Evolutionary conservation across 2,329 filamentous ascomycete species (phyloP), one percentile per base, ranked within the genome.

Genomic region (Plectosphaerella plurivora): DNA sequence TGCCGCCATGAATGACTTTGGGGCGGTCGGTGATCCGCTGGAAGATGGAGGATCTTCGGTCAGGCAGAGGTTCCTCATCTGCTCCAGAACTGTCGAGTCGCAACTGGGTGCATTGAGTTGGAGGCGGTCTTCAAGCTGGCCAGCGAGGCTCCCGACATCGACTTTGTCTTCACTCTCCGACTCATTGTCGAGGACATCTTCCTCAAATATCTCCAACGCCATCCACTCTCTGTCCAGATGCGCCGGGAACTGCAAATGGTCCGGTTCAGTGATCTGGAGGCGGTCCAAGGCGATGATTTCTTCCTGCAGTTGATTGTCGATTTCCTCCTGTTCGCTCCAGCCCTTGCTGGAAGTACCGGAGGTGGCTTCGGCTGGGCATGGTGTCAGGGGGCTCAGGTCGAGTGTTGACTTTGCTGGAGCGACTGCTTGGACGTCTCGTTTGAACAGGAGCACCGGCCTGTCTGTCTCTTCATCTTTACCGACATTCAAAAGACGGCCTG

Each of bases 191-290:
- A 14, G 15, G 16, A 76, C 71, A 3, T 83, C 77, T 60, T 89
- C 85, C 15, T 82, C 80, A 64, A 87, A 94, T 1, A 96, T 89
- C 65, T 96, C 91, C 15, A 97, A 83, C 0, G 92, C 92, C 58
- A 96, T 82, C 92, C 92, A 97, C 68, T 96, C 92, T 0, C 88
- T 84, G 59, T 96, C 92, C 0, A 96, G 74, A 54, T 91, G 87
- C 1, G 78, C 76, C 1, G 91, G 90, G 3, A 96, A 73, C 14
- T 49, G 45, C 20, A n/a, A 8, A 20, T 8, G 18, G 25, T 12
- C 33, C 4, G 28, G 5, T 9, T 9, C 10, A 3, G 33, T 4
- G 12, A 16, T 7, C 46, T 14, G 15, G 22, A 11, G 15, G 1
- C 14, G n/a, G 55, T 50, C 52, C 18, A 28, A 51, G 12, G 49